phyloP scores from a whole-genome alignment of 164 flowering plant species.

The Berberis vulgaris region DNA sequence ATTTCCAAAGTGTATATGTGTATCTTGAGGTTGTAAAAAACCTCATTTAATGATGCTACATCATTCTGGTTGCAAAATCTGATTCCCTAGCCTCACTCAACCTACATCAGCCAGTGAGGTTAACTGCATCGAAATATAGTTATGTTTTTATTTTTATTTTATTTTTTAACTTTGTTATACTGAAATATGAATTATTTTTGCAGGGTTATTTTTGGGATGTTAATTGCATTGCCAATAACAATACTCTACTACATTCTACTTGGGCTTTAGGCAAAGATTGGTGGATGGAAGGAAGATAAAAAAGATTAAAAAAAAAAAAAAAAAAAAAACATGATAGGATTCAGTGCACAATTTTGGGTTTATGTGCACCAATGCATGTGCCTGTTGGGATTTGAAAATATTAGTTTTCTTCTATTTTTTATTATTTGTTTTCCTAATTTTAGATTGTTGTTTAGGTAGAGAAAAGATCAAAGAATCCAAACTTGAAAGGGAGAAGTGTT shows the following conservation, averaged over 20 bases:
- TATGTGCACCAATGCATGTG: constrained; percentile 12
- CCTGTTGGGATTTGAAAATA: constrained; percentile 9
- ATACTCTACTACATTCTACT: constrained; percentile 31
- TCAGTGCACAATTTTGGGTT: constrained; percentile 16
- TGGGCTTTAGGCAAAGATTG: constrained; percentile 29
- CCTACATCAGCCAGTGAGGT: no score
- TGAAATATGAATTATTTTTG: constrained; percentile 4
- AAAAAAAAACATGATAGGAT: constrained; percentile 15
- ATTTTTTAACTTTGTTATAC: no score
- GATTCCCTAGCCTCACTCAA: no score
- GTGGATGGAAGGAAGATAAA: constrained; percentile 11
- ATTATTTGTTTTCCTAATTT: constrained; percentile 1
- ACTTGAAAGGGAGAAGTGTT: constrained; percentile 3
- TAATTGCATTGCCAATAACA: constrained; percentile 57
- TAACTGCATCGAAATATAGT: no score
- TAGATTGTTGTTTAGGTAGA: constrained; percentile 4
- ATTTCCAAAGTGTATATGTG: no score
- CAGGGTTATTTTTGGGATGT: constrained; percentile 82
- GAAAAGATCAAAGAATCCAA: constrained; percentile 3
- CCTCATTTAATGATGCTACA: no score
- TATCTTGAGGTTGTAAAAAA: no score
- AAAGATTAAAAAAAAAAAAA: constrained; percentile 10
- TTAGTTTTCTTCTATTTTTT: not conserved
- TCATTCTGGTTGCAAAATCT: no score
- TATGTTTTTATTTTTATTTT: no score